These are phyloP conservation scores for Isoetes taiwanensis DNA, from an alignment of 75 land plant genomes.

Conservation along the genomic window DNA sequence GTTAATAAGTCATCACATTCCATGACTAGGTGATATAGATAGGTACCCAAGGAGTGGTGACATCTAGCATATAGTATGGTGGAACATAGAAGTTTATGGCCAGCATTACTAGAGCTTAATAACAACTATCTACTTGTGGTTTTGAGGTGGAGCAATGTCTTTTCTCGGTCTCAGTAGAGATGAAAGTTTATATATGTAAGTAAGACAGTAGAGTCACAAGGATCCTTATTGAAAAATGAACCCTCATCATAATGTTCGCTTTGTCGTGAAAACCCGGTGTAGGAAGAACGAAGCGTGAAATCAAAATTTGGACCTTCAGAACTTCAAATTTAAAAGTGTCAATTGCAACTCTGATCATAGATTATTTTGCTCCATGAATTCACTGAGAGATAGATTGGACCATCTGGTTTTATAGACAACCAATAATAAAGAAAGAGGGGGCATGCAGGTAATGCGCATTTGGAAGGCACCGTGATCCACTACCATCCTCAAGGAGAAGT, in stretches of 20 bases:
- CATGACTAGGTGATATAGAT: background rate
- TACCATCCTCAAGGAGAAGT: conserved; percentile 55
- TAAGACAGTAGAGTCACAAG: too few relatives aligned
- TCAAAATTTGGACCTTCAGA: background rate
- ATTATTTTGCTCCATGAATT: background rate
- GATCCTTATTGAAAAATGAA: too few relatives aligned
- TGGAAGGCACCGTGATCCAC: conserved; percentile 73
- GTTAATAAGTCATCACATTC: background rate
- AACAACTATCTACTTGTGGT: background rate
- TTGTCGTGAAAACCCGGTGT: background rate
- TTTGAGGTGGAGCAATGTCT: too few relatives aligned
- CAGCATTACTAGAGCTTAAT: background rate
- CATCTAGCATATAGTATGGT: too few relatives aligned
- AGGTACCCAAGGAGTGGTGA: too few relatives aligned
- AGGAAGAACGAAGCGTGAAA: background rate
- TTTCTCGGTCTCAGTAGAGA: too few relatives aligned
- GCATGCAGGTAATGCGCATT: conserved; percentile 51
- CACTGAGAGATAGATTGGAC: too few relatives aligned
- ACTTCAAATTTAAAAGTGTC: background rate
- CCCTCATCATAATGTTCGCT: too few relatives aligned
- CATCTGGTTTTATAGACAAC: conserved; percentile 1
- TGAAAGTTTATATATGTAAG: too few relatives aligned
- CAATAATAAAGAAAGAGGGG: background rate
- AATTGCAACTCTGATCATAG: background rate
- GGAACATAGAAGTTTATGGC: background rate